These are phyloP conservation scores for Alternaria brassicicola DNA, from an alignment of 2,329 filamentous ascomycete genomes.

Conservation along the genomic window DNA sequence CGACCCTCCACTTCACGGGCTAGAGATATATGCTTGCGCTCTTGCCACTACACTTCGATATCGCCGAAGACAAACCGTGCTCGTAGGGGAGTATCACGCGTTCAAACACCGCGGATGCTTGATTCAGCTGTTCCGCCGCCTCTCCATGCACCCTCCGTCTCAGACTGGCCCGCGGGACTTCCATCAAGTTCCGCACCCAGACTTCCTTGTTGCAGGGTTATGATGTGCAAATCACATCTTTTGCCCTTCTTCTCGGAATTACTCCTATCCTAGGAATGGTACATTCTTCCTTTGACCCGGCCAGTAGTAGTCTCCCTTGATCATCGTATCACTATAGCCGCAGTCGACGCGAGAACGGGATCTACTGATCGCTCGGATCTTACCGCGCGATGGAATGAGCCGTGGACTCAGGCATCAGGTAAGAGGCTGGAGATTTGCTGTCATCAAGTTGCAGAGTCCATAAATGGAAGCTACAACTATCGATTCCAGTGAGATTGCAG, in stretches of 20 bases:
- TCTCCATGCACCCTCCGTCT: slow-evolving; percentile 3
- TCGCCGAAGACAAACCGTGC: not conserved
- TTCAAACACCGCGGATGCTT: not conserved
- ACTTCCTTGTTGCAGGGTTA: not conserved
- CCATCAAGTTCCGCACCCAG: not conserved
- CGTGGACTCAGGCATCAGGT: not conserved
- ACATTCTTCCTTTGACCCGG: not conserved
- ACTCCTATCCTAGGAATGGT: not conserved
- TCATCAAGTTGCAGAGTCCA: slow-evolving; percentile 4
- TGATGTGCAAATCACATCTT: not conserved
- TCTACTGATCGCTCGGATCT: slow-evolving; percentile 4
- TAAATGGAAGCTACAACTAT: slow-evolving; percentile 23
- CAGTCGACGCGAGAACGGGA: slow-evolving; percentile 7
- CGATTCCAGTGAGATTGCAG: slow-evolving; percentile 8
- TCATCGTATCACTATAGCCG: not conserved
- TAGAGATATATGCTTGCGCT: not conserved
- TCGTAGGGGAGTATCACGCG: not conserved
- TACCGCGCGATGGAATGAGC: not conserved
- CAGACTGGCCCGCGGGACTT: not conserved
- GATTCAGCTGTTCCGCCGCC: slow-evolving; percentile 1
- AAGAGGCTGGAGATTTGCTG: not conserved
- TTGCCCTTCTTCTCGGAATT: not conserved
- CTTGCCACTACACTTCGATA: slow-evolving; percentile 1
- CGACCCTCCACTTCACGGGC: not conserved
- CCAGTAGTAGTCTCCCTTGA: not conserved